Conservation (phyloP, 805 yeast genomes). For the Ogataea henricii region DNA sequence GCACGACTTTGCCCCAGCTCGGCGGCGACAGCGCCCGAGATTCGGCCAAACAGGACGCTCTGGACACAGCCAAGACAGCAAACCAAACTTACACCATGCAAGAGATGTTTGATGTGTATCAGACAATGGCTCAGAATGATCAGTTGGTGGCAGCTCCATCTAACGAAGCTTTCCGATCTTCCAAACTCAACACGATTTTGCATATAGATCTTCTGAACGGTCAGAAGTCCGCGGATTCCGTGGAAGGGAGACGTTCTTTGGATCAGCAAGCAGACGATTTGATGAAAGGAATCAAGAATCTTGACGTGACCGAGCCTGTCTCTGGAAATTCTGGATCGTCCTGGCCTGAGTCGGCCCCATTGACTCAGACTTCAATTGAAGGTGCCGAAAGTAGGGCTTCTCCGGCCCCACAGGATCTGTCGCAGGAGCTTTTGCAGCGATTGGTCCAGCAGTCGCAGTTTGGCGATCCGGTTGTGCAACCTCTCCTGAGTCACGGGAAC, state of each 20-base stretch:
- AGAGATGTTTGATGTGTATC: constrained; percentile 57
- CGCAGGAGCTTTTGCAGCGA: constrained; percentile 7
- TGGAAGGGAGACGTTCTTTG: constrained; percentile 1
- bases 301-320: constrained; percentile 6
- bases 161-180: constrained; percentile 35
- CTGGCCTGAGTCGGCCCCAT: constrained; percentile 1
- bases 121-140: constrained; percentile 37
- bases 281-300: constrained; percentile 12
- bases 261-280: constrained; percentile 11
- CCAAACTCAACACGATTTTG: constrained; percentile 21
- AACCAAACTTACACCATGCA: constrained; percentile 45
- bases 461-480: constrained; percentile 6
- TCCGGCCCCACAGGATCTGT: constrained; percentile 9
- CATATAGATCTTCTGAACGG: constrained; percentile 21
- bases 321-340: neutral
- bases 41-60: neutral
- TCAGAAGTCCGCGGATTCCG: constrained; percentile 32
- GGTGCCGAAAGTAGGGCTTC: neutral
- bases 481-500: constrained; percentile 4
- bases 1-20: neutral
- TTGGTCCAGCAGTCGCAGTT: constrained; percentile 11
- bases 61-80: neutral
- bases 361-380: neutral
- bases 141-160: constrained; percentile 23
- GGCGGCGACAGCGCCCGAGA: neutral